Evolutionary conservation across 1,139 yeast genomes (phyloP), one percentile per base, ranked within the genome.

Genomic region (Debaryomyces sp.): DNA sequence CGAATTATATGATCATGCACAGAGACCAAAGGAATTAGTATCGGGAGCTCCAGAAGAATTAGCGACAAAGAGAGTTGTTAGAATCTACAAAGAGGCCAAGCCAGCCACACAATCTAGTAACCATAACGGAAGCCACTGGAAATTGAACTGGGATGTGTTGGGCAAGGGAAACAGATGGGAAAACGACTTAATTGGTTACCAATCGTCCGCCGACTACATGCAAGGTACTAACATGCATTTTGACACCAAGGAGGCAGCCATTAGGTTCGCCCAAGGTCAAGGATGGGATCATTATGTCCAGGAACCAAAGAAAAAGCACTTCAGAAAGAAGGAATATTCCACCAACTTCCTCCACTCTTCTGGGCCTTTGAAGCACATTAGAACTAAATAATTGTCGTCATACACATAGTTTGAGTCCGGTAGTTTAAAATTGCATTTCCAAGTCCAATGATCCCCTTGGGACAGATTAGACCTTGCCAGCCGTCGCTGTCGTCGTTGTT

Each of bases 101-200:
- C 79, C 91, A 10, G 95, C 96, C 39, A 89, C 95, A 29, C 96
- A 89, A 71, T 82, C 89, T 38, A 89, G 92, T 13, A 68, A 71
- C 52, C 73, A 75, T 60, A 79, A 81, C 60, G 78, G 81, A 13
- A 66, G 69, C 54, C 71, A 70, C 58, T 89, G 96, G 96, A 82
- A 82, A 62, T 64, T 89, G 54, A 96, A 89, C 69, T 89, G 95
- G 94, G 96, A 89, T 62, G 81, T 87, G 38, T 73, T 86, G 50
- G 85, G 85, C 42, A 82, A 86, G 60, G 90, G 88, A 36, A 84
- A 89, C 73, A 77, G 96, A 64, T 89, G 96, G 96, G 96, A 89
- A 66, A 89, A 89, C 68, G 95, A 89, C 62, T 75, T 89, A 62
- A 89, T 89, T 71, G 96, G 96, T 15, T 89, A 88, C 75, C 92